phyloP scores from a whole-genome alignment of 768 basidiomycete species.

The Pleurotus djamor region DNA sequence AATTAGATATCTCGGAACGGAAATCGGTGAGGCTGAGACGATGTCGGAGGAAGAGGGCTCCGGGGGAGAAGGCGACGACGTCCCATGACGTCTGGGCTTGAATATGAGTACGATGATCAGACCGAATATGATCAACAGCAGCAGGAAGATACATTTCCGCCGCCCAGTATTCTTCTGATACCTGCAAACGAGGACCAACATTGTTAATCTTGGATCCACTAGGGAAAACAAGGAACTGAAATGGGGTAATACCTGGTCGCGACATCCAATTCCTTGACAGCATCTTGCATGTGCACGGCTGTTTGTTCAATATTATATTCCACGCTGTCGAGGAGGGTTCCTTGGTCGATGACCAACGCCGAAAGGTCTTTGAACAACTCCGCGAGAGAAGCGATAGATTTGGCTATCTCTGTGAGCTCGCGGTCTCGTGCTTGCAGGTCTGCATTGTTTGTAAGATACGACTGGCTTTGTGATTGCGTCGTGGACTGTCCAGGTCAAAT shows the following conservation, averaged over 20 bases:
- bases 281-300: conserved; percentile 75
- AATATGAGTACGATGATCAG: conserved; percentile 87
- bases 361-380: conserved; percentile 97
- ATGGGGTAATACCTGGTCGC: conserved; percentile 70
- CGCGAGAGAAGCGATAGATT: conserved; percentile 86
- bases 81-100: conserved; percentile 70
- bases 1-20: neutral
- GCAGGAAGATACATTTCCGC: conserved; percentile 89
- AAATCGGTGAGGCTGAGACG: neutral
- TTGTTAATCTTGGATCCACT: neutral
- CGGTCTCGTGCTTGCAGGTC: conserved; percentile 47
- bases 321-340: conserved; percentile 92
- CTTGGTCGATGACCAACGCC: conserved; percentile 94
- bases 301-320: conserved; percentile 98
- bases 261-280: conserved; percentile 78
- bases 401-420: conserved; percentile 88
- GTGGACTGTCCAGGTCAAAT: conserved; percentile 21
- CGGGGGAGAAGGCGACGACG: conserved; percentile 26
- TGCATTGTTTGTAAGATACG: conserved; percentile 36
- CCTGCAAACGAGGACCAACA: conserved; percentile 32
- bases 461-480: conserved; percentile 30
- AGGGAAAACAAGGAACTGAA: conserved; percentile 8
- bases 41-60: conserved; percentile 13
- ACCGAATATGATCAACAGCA: conserved; percentile 87
- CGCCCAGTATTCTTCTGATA: conserved; percentile 95